Percentiles rank a stretch among this genome's conserved stretches.
Conservation (phyloP, 1,284 basidiomycete species). For the Uromyces viciae-fabae region DNA sequence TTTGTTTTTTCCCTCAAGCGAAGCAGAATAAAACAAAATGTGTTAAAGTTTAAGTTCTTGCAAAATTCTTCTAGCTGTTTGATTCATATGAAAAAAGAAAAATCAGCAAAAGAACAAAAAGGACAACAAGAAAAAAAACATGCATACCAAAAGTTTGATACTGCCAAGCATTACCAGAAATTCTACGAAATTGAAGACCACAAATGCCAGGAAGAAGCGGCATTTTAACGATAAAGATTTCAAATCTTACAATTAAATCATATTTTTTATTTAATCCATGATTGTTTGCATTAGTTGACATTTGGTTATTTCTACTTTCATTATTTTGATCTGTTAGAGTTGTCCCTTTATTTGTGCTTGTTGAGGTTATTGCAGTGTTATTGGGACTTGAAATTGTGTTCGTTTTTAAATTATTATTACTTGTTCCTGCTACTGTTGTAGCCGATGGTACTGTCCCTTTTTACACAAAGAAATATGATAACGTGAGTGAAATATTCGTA, state of each 20-base stretch:
- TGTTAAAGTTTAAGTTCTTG: slow-evolving; percentile 41
- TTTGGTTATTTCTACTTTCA: not conserved
- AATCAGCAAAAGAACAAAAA: not conserved
- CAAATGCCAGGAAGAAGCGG: slow-evolving; percentile 83
- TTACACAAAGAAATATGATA: no score
- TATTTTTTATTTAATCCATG: not conserved
- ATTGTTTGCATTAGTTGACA: not conserved
- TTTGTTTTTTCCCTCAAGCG: no score
- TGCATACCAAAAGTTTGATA: slow-evolving; percentile 49
- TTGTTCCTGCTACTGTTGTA: no score
- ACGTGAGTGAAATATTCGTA: no score
- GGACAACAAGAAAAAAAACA: not conserved
- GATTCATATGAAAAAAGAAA: not conserved
- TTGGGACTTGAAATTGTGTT: no score
- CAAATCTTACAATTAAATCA: slow-evolving; percentile 80
- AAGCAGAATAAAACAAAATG: not conserved
- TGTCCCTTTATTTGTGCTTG: no score
- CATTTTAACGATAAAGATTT: slow-evolving; percentile 90
- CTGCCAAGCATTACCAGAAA: slow-evolving; percentile 92
- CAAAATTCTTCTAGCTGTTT: slow-evolving; percentile 36
- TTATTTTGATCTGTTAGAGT: no score
- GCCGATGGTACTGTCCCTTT: no score
- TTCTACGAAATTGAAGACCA: slow-evolving; percentile 89
- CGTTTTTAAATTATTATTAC: no score
- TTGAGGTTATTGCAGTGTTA: no score